A percentile compares a stretch with the other conserved stretches of the same genome.
These are phyloP conservation scores for Vitis hybrid DNA, from an alignment of 177 flowering plant genomes.

Conservation along the genomic window DNA sequence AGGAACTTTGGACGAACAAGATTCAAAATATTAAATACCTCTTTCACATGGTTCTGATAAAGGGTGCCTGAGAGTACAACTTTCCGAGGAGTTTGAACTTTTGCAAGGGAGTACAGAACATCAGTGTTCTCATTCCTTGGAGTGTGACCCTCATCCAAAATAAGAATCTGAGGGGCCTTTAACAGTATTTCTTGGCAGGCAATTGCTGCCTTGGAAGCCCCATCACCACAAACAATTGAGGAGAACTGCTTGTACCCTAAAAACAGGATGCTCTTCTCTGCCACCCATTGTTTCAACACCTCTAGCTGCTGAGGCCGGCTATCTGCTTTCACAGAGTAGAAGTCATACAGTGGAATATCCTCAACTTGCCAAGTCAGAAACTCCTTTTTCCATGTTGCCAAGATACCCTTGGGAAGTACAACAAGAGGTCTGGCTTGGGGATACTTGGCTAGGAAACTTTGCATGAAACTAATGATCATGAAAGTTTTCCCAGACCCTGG, in stretches of 20 bases:
- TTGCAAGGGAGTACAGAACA: slow-evolving; percentile 58
- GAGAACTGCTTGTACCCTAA: slow-evolving; percentile 86
- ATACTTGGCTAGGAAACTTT: slow-evolving; percentile 78
- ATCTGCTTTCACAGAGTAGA: slow-evolving; percentile 73
- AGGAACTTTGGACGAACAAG: slow-evolving; percentile 87
- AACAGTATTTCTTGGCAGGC: slow-evolving; percentile 65
- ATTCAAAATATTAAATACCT: slow-evolving; percentile 80
- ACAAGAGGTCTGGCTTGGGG: slow-evolving; percentile 76
- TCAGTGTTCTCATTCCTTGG: slow-evolving; percentile 84
- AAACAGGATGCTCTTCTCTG: slow-evolving; percentile 64
- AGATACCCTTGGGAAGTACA: slow-evolving; percentile 77
- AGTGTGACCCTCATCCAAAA: slow-evolving; percentile 93
- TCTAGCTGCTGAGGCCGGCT: slow-evolving; percentile 60
- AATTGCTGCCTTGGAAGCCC: slow-evolving; percentile 18
- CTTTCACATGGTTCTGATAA: slow-evolving; percentile 87
- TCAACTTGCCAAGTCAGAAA: slow-evolving; percentile 83
- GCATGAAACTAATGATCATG: slow-evolving; percentile 88
- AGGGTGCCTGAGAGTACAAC: slow-evolving; percentile 95
- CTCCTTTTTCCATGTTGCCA: slow-evolving; percentile 81
- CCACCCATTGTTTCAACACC: slow-evolving; percentile 67
- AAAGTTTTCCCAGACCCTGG: slow-evolving; percentile 98
- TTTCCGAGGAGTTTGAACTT: slow-evolving; percentile 67
- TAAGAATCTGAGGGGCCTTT: slow-evolving; percentile 65
- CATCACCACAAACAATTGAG: slow-evolving; percentile 50
- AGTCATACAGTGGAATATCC: slow-evolving; percentile 66